Evolutionary conservation across 2,329 filamentous ascomycete genomes (phyloP), one percentile per base, ranked within the genome.

Genomic region (Talaromyces sp.): DNA sequence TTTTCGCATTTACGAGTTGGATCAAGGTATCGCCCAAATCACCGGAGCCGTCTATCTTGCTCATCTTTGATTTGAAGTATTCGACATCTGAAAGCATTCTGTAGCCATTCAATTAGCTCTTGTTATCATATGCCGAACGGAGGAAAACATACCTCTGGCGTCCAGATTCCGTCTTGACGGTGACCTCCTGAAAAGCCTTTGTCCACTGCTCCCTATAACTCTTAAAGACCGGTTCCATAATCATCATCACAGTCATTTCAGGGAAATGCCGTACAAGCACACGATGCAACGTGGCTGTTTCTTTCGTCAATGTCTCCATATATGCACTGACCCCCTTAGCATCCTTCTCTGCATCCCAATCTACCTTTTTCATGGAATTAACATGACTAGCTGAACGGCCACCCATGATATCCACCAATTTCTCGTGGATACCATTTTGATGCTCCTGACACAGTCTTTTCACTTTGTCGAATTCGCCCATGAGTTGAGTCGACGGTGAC

Each of bases 331-430:
- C 78, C 15, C 75, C 70, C 58, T 72, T 71, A 53, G 74, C 68
- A 41, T 75, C 77, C 10, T 69, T 72, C 46, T 77, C 73, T 11
- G 76, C 68, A 63, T 93, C 87, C 88, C 91, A 96, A 62, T 89
- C 80, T 41, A 92, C 83, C 51, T 84, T 82, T 69, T 83, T 87
- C 78, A 96, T 86, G 22, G 84, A 83, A 68, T 86, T 87, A 39
- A 90, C 86, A 67, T 93, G 91, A 6, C 86, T 77, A 3, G 83
- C 78, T 1, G 90, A 89, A 5, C 91, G 84, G 1, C 84, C 85
- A 57, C 86, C 88, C 89, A 97, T 95, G 53, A 97, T 96, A 63
- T 96, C 91, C 17, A 96, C 89, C 1, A 97, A 78, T 70, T 97
- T 97, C 68, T 96, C 91, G 70, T 94, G 91, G 60, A 97, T 96